Conservation (phyloP, 768 basidiomycete genomes). For the Termitomyces sp. region DNA sequence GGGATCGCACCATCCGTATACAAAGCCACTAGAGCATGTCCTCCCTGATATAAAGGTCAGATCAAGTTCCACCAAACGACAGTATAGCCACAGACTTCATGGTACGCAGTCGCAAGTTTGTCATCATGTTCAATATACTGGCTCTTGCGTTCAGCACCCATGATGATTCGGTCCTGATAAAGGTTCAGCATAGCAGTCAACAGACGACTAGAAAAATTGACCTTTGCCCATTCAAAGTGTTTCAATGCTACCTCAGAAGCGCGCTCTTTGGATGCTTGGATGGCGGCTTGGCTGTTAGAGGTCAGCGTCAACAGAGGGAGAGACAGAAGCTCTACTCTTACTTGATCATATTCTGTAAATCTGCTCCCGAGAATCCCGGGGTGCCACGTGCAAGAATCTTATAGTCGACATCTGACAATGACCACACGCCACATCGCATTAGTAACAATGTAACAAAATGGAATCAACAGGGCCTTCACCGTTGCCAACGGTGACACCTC, state of each 20-base stretch:
- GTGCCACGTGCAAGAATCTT: conserved; percentile 90
- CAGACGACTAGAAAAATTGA: conserved; percentile 17
- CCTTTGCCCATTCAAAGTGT: conserved; percentile 99
- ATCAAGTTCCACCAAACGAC: not conserved
- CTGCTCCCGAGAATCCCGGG: conserved; percentile 94
- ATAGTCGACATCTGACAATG: conserved; percentile 64
- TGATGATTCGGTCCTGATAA: conserved; percentile 80
- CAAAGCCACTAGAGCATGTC: conserved; percentile 90
- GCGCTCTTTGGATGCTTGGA: conserved; percentile 87
- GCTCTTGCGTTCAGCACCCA: conserved; percentile 94
- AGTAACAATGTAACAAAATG: conserved; percentile 1
- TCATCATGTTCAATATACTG: conserved; percentile 83
- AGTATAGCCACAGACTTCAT: conserved; percentile 54
- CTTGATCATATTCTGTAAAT: conserved; percentile 97
- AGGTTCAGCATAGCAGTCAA: not conserved
- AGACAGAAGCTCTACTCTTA: conserved; percentile 29
- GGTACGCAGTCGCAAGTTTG: conserved; percentile 91
- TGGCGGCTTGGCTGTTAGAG: conserved; percentile 70
- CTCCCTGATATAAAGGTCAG: conserved; percentile 47
- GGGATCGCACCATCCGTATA: conserved; percentile 96
- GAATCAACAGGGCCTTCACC: conserved; percentile 28
- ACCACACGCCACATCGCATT: conserved; percentile 10
- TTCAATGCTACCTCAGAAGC: conserved; percentile 63
- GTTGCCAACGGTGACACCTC: conserved; percentile 57
- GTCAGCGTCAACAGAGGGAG: conserved; percentile 6